Evolutionary conservation across 2,329 filamentous ascomycete genomes (phyloP), one percentile per base, ranked within the genome.

Genomic region (Sphaceloma murrayae): DNA sequence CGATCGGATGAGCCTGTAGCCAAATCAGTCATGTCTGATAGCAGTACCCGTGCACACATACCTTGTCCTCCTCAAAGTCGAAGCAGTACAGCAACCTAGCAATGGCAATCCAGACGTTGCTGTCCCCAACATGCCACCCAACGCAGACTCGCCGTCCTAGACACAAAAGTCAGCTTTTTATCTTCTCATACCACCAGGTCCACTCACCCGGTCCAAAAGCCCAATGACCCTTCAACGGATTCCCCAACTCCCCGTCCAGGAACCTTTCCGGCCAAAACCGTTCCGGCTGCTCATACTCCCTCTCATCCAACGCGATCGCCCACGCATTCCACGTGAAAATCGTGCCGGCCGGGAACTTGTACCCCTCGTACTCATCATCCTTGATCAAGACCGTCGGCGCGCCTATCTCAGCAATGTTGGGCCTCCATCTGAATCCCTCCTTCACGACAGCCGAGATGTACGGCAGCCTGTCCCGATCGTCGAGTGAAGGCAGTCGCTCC

Each of bases 341-440:
- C 9, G 45, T 46, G 11, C 34, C 34, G 9, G 14, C 27, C 2
- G 45, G 45, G 34, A 46, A 42, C 9, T 34, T 46, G 14, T 62
- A 62, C 10, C 64, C 66, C 34, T 63, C 59, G 34, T 64, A 57
- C 48, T 51, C 56, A 42, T 65, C 63, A 39, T 69, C 66, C 56
- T 53, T 43, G 22, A 61, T 64, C 0, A 64, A 66, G 34, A 64
- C 62, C 43, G 71, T 67, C 0, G 67, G 66, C 0, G 57, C 34
- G 4, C 52, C 56, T 3, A 53, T 50, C 4, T 55, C 53, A 5
- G 46, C 39, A 13, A 60, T 54, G 14, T 34, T 45, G 21, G 58
- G 58, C 22, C 55, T 48, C 58, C 59, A 64, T 33, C 63, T 52
- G 45, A 62, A 51, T 4, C 52, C 52, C 47, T 64, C 61, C 42